phyloP scores from a whole-genome alignment of 2,329 filamentous ascomycete genomes.

The Penicillium sp. region DNA sequence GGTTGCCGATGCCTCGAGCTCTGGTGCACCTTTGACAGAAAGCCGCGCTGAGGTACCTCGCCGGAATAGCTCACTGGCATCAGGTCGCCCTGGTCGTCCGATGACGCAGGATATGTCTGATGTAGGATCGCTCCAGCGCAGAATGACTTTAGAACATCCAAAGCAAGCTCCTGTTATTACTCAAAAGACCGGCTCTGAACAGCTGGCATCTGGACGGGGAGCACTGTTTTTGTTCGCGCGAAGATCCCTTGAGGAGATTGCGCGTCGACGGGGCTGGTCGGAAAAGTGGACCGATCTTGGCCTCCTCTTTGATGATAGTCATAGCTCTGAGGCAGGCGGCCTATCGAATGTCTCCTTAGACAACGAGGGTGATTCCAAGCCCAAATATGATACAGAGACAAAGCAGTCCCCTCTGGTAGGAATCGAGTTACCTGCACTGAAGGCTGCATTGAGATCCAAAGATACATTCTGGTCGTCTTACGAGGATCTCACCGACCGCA shows the following conservation, averaged over 20 bases:
- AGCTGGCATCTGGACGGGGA: slow-evolving; percentile 77
- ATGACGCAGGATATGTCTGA: slow-evolving; percentile 35
- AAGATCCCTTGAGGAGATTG: slow-evolving; percentile 74
- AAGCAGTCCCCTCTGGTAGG: slow-evolving; percentile 41
- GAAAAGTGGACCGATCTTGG: slow-evolving; percentile 69
- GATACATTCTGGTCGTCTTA: slow-evolving; percentile 67
- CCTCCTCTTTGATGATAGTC: slow-evolving; percentile 36
- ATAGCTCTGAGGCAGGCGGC: slow-evolving; percentile 26
- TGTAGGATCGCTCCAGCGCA: slow-evolving; percentile 38
- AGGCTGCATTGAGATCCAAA: slow-evolving; percentile 60
- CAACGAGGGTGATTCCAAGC: slow-evolving; percentile 21
- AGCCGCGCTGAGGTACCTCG: slow-evolving; percentile 32
- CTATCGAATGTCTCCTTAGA: slow-evolving; percentile 40
- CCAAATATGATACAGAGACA: slow-evolving; percentile 13
- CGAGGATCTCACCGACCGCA: slow-evolving; percentile 78
- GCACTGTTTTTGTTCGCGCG: slow-evolving; percentile 79
- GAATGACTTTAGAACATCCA: slow-evolving; percentile 42
- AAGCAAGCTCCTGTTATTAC: slow-evolving; percentile 43
- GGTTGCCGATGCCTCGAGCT: slow-evolving; percentile 19
- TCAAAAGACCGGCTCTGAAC: slow-evolving; percentile 65
- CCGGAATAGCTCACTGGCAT: slow-evolving; percentile 41
- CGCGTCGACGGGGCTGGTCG: slow-evolving; percentile 70
- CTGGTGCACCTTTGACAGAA: slow-evolving; percentile 21
- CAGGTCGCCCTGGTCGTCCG: slow-evolving; percentile 23
- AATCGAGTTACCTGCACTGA: slow-evolving; percentile 58